Percentiles rank a stretch among this genome's conserved stretches.
These are phyloP conservation scores for Hortaea sp. DNA, from an alignment of 2,329 filamentous ascomycete species.

Conservation along the genomic window DNA sequence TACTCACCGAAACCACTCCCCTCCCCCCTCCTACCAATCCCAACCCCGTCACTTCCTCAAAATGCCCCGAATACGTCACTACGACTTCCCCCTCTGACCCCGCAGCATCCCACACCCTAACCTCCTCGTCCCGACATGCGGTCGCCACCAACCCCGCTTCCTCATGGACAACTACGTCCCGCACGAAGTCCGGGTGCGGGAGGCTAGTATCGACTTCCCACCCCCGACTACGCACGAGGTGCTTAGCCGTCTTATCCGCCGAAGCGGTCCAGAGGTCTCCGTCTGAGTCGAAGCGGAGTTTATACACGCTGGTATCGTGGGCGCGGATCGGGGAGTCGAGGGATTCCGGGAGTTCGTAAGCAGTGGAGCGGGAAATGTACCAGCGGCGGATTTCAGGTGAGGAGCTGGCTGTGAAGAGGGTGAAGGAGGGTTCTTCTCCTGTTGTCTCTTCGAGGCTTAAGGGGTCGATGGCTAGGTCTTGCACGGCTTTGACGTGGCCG, in stretches of 20 bases:
- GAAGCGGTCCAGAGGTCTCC: conserved; percentile 87
- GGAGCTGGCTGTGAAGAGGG: conserved; percentile 65
- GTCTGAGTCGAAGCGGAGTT: conserved; percentile 55
- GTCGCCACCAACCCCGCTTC: conserved; percentile 71
- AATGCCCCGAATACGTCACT: conserved; percentile 58
- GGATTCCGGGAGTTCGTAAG: conserved; percentile 42
- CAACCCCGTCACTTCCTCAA: conserved; percentile 81
- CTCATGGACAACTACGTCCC: conserved; percentile 59
- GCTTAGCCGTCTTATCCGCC: conserved; percentile 79
- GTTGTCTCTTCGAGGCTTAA: conserved; percentile 32
- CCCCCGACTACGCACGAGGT: conserved; percentile 55
- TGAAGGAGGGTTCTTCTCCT: conserved; percentile 17
- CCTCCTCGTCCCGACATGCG: conserved; percentile 80
- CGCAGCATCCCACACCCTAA: conserved; percentile 71
- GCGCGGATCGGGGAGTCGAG: conserved; percentile 52
- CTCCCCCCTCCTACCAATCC: conserved; percentile 46
- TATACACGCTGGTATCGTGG: conserved; percentile 88
- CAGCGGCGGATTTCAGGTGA: conserved; percentile 61
- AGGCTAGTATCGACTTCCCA: conserved; percentile 66
- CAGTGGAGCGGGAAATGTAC: conserved; percentile 47
- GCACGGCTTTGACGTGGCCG: conserved; percentile 66
- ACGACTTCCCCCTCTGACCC: conserved; percentile 18
- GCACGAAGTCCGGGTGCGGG: conserved; percentile 79
- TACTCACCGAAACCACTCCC: conserved; percentile 67
- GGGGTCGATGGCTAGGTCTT: conserved; percentile 69